Evolutionary conservation across 2,329 filamentous ascomycete species (phyloP).

Genomic region (Raffaelea albimanens): DNA sequence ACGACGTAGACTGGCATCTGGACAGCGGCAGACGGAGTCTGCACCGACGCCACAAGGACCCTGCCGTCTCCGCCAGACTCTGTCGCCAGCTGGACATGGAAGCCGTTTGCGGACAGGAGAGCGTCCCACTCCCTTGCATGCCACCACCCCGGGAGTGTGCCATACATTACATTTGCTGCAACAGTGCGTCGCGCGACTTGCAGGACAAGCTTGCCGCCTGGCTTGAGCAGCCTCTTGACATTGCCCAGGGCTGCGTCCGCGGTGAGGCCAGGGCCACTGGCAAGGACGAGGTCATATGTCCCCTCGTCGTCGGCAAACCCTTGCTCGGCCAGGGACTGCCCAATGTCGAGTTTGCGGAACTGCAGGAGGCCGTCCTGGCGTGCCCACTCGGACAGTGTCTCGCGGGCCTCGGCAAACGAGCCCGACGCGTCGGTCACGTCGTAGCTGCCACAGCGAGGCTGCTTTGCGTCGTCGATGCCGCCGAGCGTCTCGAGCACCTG

Average conservation of each 20-base stretch:
- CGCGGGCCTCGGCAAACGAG: constrained; percentile 22
- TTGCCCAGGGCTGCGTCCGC: constrained; percentile 21
- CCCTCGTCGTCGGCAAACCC: constrained; percentile 19
- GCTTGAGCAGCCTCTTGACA: constrained; percentile 24
- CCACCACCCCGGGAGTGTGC: constrained; percentile 15
- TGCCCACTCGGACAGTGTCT: constrained; percentile 16
- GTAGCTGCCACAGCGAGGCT: constrained; percentile 14
- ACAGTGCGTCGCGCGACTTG: constrained; percentile 4
- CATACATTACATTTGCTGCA: constrained; percentile 7
- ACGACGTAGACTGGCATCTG: too few species aligned
- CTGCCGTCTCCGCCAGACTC: not conserved
- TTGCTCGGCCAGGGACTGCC: constrained; percentile 20
- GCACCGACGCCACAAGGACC: too few species aligned
- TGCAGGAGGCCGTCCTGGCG: constrained; percentile 18
- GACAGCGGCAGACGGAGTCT: too few species aligned
- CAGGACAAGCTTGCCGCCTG: constrained; percentile 29
- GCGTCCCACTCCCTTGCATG: constrained; percentile 14
- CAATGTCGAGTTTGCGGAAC: constrained; percentile 24
- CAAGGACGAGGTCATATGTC: constrained; percentile 27
- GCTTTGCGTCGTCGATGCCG: not conserved
- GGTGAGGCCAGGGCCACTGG: constrained; percentile 24
- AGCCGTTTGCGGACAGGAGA: constrained; percentile 14
- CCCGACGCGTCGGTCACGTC: constrained; percentile 14
- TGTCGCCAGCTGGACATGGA: constrained; percentile 12
- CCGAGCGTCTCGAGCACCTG: constrained; percentile 12